Evolutionary conservation across 768 basidiomycete genomes (phyloP), one percentile per base, ranked within the genome.

Genomic region (Amanita phalloides): DNA sequence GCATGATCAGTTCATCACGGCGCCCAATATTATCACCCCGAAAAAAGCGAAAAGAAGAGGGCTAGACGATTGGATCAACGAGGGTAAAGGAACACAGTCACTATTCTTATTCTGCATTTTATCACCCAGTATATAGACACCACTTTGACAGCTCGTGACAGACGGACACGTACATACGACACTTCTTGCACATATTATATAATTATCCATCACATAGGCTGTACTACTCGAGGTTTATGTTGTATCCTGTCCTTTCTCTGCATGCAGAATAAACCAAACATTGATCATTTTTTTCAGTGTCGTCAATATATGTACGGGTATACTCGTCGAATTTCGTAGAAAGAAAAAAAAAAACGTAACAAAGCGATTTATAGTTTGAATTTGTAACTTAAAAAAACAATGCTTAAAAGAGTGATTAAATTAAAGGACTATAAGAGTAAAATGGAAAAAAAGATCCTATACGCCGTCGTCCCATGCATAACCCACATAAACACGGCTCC

Each of bases 41-140:
- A 30, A 30, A 35, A 20, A 20, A 20, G 8, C 21, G 7, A 17
- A 20, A 33, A 47, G 6, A 25, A 13, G n/a, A 4, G 4, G 37
- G 25, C 37, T 17, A 2, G 46, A 33, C 30, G 39, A 36, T 25
- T 43, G 39, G 48, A 48, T 10, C 2, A 11, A 26, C 21, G 33
- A 26, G 25, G 20, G 32, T 6, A 39, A 20, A 14, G 36, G 37
- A 30, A 39, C 14, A 17, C 23, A 10, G 21, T n/a, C 39, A 33
- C 49, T 50, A 50, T 43, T 43, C 28, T 50, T 50, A 50, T 43
- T 50, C 30, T 17, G 41, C 49, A 50, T 50, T 25, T 50, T 44
- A 42, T 50, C 23, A 43, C 41, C 43, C 8, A 33, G 26, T 41
- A 39, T 32, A 32, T 50, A 43, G 20, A 43, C 49, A 50, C 32